A percentile compares a stretch with the other conserved stretches of the same genome.
Conservation (phyloP, 768 basidiomycete species). For the Epithele typhae region DNA sequence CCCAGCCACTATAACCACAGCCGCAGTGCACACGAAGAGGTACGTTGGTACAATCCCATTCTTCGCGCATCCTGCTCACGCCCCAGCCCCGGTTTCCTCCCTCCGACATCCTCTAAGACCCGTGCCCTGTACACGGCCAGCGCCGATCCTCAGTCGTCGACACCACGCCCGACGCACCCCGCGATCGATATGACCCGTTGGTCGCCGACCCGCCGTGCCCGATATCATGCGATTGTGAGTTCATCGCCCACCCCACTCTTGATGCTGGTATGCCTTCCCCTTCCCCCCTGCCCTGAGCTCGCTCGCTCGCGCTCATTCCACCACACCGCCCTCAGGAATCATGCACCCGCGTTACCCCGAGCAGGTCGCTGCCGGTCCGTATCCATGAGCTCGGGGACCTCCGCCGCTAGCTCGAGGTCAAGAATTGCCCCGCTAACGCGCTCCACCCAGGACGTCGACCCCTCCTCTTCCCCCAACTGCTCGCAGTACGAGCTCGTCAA, state of each 20-base stretch:
- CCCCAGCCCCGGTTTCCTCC: constrained; percentile 68
- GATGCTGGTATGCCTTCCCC: too few relatives aligned
- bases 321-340: too few relatives aligned
- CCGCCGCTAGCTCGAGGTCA: too few relatives aligned
- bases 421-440: too few relatives aligned
- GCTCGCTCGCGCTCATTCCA: too few relatives aligned
- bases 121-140: constrained; percentile 67
- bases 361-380: too few relatives aligned
- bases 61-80: constrained; percentile 41
- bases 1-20: constrained; percentile 32
- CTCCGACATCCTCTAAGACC: constrained; percentile 60
- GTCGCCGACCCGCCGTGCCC: constrained; percentile 48
- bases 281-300: too few relatives aligned
- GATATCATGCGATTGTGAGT: constrained; percentile 68
- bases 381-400: too few relatives aligned
- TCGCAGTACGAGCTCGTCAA: too few relatives aligned
- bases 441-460: too few relatives aligned
- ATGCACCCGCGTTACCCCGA: too few relatives aligned
- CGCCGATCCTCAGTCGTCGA: constrained; percentile 21
- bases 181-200: constrained; percentile 47
- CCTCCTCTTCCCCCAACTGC: too few relatives aligned
- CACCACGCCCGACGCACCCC: constrained; percentile 42
- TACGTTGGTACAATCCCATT: constrained; percentile 65
- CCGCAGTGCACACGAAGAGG: constrained; percentile 56
- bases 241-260: not conserved